Base-by-base conservation (phyloP, 2,329 filamentous ascomycete genomes). In the Colletotrichum sp. region DNA sequence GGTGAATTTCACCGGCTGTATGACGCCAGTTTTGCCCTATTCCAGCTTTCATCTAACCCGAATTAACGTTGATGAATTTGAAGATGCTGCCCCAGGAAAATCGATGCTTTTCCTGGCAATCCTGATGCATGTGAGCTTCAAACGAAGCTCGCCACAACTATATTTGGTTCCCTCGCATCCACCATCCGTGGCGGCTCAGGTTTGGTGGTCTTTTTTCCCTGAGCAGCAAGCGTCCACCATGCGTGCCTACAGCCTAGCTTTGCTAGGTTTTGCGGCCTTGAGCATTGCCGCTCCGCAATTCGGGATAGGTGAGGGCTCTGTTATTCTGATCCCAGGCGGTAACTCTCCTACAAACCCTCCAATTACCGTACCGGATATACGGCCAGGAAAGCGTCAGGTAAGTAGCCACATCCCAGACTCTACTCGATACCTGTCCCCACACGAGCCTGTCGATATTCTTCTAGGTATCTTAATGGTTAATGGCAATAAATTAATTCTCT, bases 251-350 rank as follows among this genome's bases (percentile, higher is more conserved):
- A 5, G 18, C 5, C 6, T 52, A 26, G 32, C 55, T 15, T 26
- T 73, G 68, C 65, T 77, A 16, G 60, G 69, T 21, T 24, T 70
- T 3, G 8, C 18, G 26, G 73, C 59, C 5, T 15, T 76, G 21
- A 21, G 49, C 39, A 32, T 57, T 18, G 76, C 73, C 12, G 72
- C 73, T 6, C 76, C 68, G 4, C 64, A 64, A 12, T 73, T 73
- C 8, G 32, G 60, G 8, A 72, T 76, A 34, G 73, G 68, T 0
- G 49, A 66, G 5, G 57, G 67, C 8, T 76, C 68, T 26, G 70
- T 76, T 1, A 77, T 72, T 10, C 39, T 73, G 1, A 36, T 73
- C 8, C 60, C 69, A 28, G 76, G 60, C 3, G 39, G 44, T 3
- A 32, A 55, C 16, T 28, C 67, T 30, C 52, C 55, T 3, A 24